A percentile compares a stretch with the other conserved stretches of the same genome.
Evolutionary conservation across 371 early-diverging fungal genomes (phyloP).

Genomic region (Parasitella parasitica): DNA sequence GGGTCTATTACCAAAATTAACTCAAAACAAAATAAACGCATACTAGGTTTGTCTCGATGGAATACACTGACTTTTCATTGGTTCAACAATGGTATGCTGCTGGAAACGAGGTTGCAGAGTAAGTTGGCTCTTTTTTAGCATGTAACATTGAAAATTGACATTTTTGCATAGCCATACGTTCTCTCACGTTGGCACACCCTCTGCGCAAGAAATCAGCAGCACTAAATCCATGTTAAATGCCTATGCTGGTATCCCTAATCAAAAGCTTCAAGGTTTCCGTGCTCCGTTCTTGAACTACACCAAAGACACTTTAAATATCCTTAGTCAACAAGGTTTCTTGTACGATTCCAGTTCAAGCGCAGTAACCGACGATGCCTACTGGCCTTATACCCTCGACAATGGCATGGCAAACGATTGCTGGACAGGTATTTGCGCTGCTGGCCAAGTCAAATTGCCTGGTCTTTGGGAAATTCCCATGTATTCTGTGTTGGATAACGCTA

Average conservation of each 20-base stretch:
- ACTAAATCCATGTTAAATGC: conserved; percentile 56
- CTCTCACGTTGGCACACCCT: conserved; percentile 53
- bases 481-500: conserved; percentile 36
- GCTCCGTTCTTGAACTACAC: conserved; percentile 70
- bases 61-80: conserved; percentile 64
- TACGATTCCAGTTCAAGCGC: conserved; percentile 69
- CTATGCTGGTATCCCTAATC: conserved; percentile 64
- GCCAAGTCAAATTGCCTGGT: conserved; percentile 49
- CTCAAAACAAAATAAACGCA: not conserved
- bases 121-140: conserved; percentile 1
- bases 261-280: conserved; percentile 69
- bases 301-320: conserved; percentile 41
- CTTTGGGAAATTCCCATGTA: conserved; percentile 77
- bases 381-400: conserved; percentile 76
- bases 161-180: conserved; percentile 50
- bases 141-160: not conserved
- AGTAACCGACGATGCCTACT: conserved; percentile 46
- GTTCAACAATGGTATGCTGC: conserved; percentile 70
- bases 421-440: conserved; percentile 50
- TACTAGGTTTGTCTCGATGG: conserved; percentile 43
- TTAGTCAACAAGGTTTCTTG: conserved; percentile 55
- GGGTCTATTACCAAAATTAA: conserved; percentile 12
- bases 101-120: conserved; percentile 69
- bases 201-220: conserved; percentile 54
- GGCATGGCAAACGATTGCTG: conserved; percentile 72